Percentiles rank a stretch among this genome's conserved stretches.
Evolutionary conservation across 108 stramenopile genomes (phyloP).

Genomic region (Nannochloropsis salina): DNA sequence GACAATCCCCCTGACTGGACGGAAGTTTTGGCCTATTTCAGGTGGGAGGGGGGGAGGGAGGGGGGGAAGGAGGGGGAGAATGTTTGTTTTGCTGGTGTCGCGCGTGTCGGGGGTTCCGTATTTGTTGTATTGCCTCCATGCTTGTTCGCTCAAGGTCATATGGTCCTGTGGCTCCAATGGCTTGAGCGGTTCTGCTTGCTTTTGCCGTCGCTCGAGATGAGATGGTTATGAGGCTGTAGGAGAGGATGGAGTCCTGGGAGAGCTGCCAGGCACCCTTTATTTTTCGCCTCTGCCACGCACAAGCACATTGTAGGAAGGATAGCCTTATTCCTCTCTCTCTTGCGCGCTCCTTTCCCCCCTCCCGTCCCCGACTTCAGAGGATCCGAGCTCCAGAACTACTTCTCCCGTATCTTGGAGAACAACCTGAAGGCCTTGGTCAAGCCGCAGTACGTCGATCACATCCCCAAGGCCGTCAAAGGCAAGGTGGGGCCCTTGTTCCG

Average conservation of each 20-base stretch:
- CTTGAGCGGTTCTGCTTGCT: no score
- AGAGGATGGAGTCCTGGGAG: no score
- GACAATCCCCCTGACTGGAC: constrained; percentile 95
- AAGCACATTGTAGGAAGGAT: neutral
- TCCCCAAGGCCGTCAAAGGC: constrained; percentile 79
- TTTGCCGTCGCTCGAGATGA: no score
- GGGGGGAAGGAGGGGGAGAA: no score
- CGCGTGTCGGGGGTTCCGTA: neutral
- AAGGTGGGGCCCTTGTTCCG: constrained; percentile 77
- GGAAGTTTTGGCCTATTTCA: constrained; percentile 90
- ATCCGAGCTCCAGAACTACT: constrained; percentile 96
- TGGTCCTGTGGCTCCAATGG: no score
- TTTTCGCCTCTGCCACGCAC: no score
- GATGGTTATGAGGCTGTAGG: no score
- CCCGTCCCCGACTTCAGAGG: constrained; percentile 78
- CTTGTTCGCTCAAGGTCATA: no score
- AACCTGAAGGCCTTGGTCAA: constrained; percentile 97
- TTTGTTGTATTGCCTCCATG: neutral
- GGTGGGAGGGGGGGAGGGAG: constrained; percentile 32
- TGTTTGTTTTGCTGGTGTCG: neutral
- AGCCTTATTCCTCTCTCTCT: neutral
- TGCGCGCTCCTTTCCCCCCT: neutral
- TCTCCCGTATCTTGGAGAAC: constrained; percentile 93
- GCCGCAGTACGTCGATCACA: constrained; percentile 97
- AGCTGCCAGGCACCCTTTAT: no score